These are phyloP conservation scores for Epichloe festucae DNA, from an alignment of 2,329 filamentous ascomycete genomes.

Conservation along the genomic window DNA sequence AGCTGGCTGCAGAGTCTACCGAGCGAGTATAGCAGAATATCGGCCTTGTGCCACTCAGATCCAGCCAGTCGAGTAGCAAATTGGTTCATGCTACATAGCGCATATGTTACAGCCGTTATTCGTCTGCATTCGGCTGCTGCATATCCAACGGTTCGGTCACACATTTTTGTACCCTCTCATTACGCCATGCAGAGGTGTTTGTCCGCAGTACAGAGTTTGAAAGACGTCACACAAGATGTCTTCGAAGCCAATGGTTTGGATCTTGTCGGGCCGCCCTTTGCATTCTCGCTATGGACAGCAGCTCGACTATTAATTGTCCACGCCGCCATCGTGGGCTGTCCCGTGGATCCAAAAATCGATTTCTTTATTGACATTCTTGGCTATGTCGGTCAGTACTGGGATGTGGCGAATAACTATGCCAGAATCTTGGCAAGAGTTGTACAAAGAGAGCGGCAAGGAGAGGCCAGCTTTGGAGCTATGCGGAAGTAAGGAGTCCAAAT, in stretches of 20 bases:
- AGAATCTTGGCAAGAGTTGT: constrained; percentile 27
- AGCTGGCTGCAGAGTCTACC: constrained; percentile 29
- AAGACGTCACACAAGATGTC: constrained; percentile 30
- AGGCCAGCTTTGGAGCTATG: constrained; percentile 26
- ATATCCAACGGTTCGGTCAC: constrained; percentile 26
- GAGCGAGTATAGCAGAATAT: constrained; percentile 32
- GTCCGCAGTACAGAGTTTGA: constrained; percentile 29
- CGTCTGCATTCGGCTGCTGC: constrained; percentile 31
- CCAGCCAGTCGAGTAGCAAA: constrained; percentile 32
- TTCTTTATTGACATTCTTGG: constrained; percentile 30
- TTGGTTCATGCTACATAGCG: constrained; percentile 33
- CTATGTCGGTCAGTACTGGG: constrained; percentile 30
- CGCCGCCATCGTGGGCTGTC: constrained; percentile 24
- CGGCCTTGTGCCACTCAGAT: constrained; percentile 30
- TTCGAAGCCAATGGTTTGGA: constrained; percentile 30
- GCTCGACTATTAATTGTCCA: constrained; percentile 28
- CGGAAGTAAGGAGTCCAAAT: constrained; percentile 20
- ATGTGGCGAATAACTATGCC: constrained; percentile 29
- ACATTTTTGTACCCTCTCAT: constrained; percentile 29
- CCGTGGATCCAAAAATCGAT: constrained; percentile 26
- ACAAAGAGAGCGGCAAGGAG: constrained; percentile 21
- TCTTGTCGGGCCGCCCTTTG: constrained; percentile 29
- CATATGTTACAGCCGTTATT: constrained; percentile 30
- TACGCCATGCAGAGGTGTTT: constrained; percentile 32
- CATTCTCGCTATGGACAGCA: constrained; percentile 31